phyloP scores from a whole-genome alignment of 768 basidiomycete genomes.

The Russula emetica region DNA sequence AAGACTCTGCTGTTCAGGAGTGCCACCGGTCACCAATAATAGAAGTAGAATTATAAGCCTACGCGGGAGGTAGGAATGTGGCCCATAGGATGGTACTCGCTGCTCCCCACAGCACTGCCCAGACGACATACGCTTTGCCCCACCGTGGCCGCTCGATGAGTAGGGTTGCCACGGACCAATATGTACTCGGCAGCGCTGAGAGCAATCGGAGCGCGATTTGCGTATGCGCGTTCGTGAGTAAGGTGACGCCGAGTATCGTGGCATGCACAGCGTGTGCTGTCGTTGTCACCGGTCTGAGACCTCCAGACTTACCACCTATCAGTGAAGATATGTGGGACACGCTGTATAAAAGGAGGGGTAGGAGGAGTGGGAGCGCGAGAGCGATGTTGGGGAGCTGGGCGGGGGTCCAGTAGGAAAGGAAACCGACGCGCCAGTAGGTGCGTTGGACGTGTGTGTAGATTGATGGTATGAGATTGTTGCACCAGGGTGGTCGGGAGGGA shows the following conservation, averaged over 20 bases:
- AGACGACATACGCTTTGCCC: slow-evolving; percentile 66
- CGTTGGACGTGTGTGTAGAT: slow-evolving; percentile 81
- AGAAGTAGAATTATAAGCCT: slow-evolving; percentile 8
- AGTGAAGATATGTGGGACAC: slow-evolving; percentile 3
- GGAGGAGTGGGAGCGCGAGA: slow-evolving; percentile 67
- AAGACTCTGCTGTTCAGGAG: too few relatives aligned
- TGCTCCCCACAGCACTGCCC: slow-evolving; percentile 75
- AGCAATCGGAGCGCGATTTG: slow-evolving; percentile 47
- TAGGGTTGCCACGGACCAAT: slow-evolving; percentile 82
- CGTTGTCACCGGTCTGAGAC: slow-evolving; percentile 3
- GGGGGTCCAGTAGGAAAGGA: slow-evolving; percentile 80
- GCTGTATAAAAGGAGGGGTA: slow-evolving; percentile 44
- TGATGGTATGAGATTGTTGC: slow-evolving; percentile 52
- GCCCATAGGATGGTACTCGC: slow-evolving; percentile 73
- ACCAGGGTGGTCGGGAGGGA: slow-evolving; percentile 53
- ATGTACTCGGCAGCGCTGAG: slow-evolving; percentile 69
- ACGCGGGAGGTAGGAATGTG: slow-evolving; percentile 89
- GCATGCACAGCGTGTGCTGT: slow-evolving; percentile 16
- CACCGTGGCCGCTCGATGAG: slow-evolving; percentile 45
- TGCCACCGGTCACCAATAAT: neutral
- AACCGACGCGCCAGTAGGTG: slow-evolving; percentile 80
- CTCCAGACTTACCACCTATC: neutral
- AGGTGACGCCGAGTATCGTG: slow-evolving; percentile 14
- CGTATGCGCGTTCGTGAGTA: slow-evolving; percentile 37
- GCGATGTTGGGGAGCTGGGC: slow-evolving; percentile 86